Percentiles rank a stretch among this genome's conserved stretches.
Evolutionary conservation across 768 basidiomycete species (phyloP).

Genomic region (Cantharellus anzutake): DNA sequence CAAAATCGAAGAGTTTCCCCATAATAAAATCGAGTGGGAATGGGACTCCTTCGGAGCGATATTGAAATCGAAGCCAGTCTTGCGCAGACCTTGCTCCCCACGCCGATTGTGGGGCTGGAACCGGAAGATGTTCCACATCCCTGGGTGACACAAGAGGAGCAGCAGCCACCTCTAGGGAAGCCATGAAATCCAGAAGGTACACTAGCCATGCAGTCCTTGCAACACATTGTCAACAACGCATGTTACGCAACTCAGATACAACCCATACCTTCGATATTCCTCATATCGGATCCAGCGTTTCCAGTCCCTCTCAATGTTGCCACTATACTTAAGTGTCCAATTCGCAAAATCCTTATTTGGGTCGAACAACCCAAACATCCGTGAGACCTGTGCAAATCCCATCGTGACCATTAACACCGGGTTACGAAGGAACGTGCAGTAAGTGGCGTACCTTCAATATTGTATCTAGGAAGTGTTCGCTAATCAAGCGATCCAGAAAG

Average conservation of each 20-base stretch:
- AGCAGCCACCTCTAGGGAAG: conserved; percentile 18
- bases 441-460: conserved; percentile 12
- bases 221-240: conserved; percentile 2
- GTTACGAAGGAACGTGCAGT: neutral
- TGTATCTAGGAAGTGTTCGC: conserved; percentile 16
- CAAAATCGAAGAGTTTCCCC: conserved; percentile 12
- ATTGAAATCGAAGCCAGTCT: conserved; percentile 12
- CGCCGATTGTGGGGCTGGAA: conserved; percentile 19
- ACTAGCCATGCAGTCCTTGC: conserved; percentile 12
- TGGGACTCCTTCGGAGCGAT: neutral
- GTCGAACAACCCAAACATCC: conserved; percentile 18
- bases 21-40: neutral
- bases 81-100: conserved; percentile 19
- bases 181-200: conserved; percentile 20
- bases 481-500: conserved; percentile 14
- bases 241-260: neutral
- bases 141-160: conserved; percentile 14
- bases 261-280: conserved; percentile 16
- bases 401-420: neutral
- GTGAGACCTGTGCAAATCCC: conserved; percentile 13
- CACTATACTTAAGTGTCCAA: neutral
- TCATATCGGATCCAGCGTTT: conserved; percentile 20
- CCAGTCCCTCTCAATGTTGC: conserved; percentile 14
- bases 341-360: conserved; percentile 12
- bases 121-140: conserved; percentile 17